Percentiles rank a stretch among this genome's conserved stretches.
Evolutionary conservation across 257 asterid genomes (phyloP).

Genomic region (Nicotiana otophora): DNA sequence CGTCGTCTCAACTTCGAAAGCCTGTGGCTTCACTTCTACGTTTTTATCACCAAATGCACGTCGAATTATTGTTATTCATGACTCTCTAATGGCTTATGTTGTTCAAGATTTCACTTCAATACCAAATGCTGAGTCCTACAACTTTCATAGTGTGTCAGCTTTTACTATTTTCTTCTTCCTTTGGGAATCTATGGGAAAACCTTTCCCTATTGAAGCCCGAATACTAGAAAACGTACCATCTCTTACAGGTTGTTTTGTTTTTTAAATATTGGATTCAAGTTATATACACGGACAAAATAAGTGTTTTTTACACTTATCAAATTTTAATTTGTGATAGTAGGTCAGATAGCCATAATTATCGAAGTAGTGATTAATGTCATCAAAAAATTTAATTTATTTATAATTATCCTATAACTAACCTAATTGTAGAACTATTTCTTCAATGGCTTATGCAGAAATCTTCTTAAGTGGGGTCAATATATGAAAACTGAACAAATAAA

Average conservation of each 20-base stretch:
- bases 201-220: conserved; percentile 31
- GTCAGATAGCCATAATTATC: no score
- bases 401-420: no score
- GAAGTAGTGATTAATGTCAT: no score
- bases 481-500: no score
- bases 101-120: conserved; percentile 35
- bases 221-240: conserved; percentile 30
- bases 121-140: conserved; percentile 42
- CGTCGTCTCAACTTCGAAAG: conserved; percentile 30
- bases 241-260: conserved; percentile 16
- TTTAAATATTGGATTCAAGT: no score
- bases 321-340: no score
- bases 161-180: conserved; percentile 41
- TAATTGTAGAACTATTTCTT: no score
- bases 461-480: no score
- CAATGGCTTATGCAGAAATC: no score
- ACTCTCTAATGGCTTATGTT: conserved; percentile 57
- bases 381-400: no score
- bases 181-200: conserved; percentile 48
- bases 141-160: conserved; percentile 53
- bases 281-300: no score
- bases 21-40: conserved; percentile 31
- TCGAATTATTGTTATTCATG: conserved; percentile 39
- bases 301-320: no score
- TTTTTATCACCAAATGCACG: conserved; percentile 12